Percentiles rank a stretch among this genome's conserved stretches.
Evolutionary conservation across 1,139 yeast genomes (phyloP).

Genomic region (Suhomyces guaymorum): DNA sequence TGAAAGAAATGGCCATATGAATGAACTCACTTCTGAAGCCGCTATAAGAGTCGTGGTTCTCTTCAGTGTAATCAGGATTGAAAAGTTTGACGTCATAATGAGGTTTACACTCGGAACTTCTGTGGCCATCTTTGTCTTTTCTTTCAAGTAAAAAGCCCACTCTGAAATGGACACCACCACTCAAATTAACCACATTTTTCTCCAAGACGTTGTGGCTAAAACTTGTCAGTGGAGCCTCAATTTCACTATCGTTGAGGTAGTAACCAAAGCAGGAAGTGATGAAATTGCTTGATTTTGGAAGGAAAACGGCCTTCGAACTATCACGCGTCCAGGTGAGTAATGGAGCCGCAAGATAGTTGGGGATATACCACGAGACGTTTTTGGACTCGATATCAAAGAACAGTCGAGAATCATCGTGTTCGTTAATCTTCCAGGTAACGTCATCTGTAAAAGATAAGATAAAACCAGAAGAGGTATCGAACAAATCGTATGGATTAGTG

Average conservation of each 20-base stretch:
- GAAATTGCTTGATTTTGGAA: constrained; percentile 46
- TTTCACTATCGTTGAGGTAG: constrained; percentile 35
- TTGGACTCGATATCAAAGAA: constrained; percentile 42
- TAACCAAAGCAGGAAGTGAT: constrained; percentile 55
- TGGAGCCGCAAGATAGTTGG: constrained; percentile 62
- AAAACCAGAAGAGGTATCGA: constrained; percentile 43
- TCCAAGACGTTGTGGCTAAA: constrained; percentile 31
- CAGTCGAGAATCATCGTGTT: constrained; percentile 39
- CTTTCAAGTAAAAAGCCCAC: constrained; percentile 64
- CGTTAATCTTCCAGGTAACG: constrained; percentile 43
- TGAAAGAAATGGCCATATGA: constrained; percentile 73
- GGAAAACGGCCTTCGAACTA: constrained; percentile 40
- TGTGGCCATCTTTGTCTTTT: constrained; percentile 29
- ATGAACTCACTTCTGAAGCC: constrained; percentile 80
- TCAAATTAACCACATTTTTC: constrained; percentile 55
- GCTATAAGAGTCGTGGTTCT: constrained; percentile 67
- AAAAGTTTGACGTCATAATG: constrained; percentile 68
- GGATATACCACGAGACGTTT: constrained; percentile 50
- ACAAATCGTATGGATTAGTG: constrained; percentile 46
- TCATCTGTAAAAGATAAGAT: constrained; percentile 39
- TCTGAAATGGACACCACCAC: constrained; percentile 61
- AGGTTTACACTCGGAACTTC: constrained; percentile 59
- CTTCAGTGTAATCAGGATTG: constrained; percentile 61
- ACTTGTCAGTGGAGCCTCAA: constrained; percentile 12
- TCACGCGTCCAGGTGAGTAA: constrained; percentile 63